These are phyloP conservation scores for Hortaea sp. DNA, from an alignment of 2,329 filamentous ascomycete species.

Conservation along the genomic window DNA sequence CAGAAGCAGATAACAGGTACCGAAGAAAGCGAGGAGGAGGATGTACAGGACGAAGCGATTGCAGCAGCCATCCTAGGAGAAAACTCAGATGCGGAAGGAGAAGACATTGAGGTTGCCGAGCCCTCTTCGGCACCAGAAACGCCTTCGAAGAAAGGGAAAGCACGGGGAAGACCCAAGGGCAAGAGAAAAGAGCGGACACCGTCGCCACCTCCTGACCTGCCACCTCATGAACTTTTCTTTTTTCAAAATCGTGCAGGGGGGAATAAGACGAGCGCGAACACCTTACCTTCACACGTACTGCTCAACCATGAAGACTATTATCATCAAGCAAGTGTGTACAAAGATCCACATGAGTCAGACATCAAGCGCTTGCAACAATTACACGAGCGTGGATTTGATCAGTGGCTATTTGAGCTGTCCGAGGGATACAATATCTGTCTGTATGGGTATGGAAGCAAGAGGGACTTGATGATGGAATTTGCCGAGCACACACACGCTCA, in stretches of 20 bases:
- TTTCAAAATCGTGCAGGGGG: conserved; percentile 77
- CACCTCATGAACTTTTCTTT: conserved; percentile 86
- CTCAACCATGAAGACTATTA: conserved; percentile 93
- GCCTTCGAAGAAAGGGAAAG: conserved; percentile 33
- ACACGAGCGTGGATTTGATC: conserved; percentile 72
- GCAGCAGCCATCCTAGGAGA: conserved; percentile 21
- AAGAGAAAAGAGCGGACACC: conserved; percentile 53
- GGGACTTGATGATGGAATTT: conserved; percentile 62
- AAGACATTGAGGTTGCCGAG: conserved; percentile 31
- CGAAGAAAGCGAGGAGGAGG: conserved; percentile 56
- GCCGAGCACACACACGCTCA: conserved; percentile 56
- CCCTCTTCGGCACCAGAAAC: conserved; percentile 32
- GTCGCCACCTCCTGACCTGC: conserved; percentile 70
- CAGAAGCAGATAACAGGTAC: conserved; percentile 61
- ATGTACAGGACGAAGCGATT: conserved; percentile 37
- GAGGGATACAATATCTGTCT: conserved; percentile 83
- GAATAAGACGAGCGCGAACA: conserved; percentile 79
- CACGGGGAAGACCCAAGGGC: conserved; percentile 44
- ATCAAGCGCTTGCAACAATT: conserved; percentile 61
- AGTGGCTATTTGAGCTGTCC: conserved; percentile 85
- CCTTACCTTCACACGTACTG: conserved; percentile 60
- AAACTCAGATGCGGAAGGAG: conserved; percentile 19
- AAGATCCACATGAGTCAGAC: conserved; percentile 61
- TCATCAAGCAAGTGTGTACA: conserved; percentile 50
- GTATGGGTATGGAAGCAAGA: conserved; percentile 89